Evolutionary conservation across 108 stramenopile species (phyloP), one percentile per base, ranked within the genome.

Genomic region (Chaetoceros muelleri): DNA sequence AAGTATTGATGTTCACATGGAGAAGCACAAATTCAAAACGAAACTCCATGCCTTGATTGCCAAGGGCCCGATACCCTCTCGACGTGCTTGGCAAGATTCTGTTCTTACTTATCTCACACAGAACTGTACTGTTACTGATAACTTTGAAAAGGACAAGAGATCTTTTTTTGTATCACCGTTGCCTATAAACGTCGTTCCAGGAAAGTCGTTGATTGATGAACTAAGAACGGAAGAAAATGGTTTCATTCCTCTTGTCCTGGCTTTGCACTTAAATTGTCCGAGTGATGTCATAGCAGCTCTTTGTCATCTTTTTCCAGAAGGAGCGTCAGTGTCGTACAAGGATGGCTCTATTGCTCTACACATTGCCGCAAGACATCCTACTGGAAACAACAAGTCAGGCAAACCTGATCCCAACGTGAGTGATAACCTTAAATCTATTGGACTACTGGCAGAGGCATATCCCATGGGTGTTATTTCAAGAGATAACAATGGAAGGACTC

Each of bases 401-500:
- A 40, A 40, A 40, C 34, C 34, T 40, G 34, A 40, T 1, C 18
- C 53, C 7, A 61, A 70, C 16, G 67, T 62, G 25, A 48, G 54
- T 0, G 62, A 74, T 27, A 55, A 60, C n/a, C 61, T 72, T 16
- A 58, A 65, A 28, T 61, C 66, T 24, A 28, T 80, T 31, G 13
- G 28, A 46, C 60, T 81, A 2, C 44, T 81, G 44, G 55, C 64
- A n/a, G 46, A 62, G 29, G 64, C 57, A 26, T 48, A 73, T 34
- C 75, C 70, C 22, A 65, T 66, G 45, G 59, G 61, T 31, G 29
- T 81, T 25, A 17, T 76, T 30, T 62, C 63, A 23, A 62, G 79
- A 16, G 79, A 81, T 45, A 60, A 67, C 44, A 60, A 52, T 44
- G 79, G 79, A 2, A 64, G 74, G 57, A 84, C 83, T 2, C 78